Conservation (phyloP, 2,329 filamentous ascomycete genomes). For the Alternaria arbusti region DNA sequence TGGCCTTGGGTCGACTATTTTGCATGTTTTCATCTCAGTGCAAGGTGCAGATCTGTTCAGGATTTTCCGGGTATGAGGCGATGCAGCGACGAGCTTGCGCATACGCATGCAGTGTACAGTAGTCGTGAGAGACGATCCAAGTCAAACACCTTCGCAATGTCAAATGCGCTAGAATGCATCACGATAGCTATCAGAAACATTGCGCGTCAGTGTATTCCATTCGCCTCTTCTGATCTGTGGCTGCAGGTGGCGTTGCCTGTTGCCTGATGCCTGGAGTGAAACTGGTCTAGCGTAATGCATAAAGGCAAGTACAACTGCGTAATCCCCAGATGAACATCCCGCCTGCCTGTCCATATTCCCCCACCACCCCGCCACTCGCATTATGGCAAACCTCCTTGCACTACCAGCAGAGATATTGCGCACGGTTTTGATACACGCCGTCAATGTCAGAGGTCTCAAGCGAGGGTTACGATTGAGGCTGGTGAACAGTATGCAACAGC, state of each 20-base stretch:
- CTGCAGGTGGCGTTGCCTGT: not conserved
- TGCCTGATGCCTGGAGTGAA: not conserved
- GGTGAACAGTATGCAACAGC: not conserved
- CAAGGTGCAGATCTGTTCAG: not conserved
- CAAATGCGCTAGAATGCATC: not conserved
- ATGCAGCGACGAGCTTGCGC: not conserved
- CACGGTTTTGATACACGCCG: not conserved
- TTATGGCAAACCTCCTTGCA: not conserved
- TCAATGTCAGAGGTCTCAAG: not conserved
- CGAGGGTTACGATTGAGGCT: constrained; percentile 2
- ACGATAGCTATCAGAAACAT: not conserved
- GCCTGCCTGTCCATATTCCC: not conserved
- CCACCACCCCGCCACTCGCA: not conserved
- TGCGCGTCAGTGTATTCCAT: not conserved
- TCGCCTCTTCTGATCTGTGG: not conserved
- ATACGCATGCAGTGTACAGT: not conserved
- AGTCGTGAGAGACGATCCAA: not conserved
- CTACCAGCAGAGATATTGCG: not conserved
- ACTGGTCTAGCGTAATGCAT: not conserved
- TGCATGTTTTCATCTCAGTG: not conserved
- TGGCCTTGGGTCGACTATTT: not conserved
- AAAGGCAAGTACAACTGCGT: not conserved
- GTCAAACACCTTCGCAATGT: not conserved
- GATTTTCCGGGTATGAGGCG: not conserved
- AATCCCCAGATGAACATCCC: not conserved